Evolutionary conservation across 306 rosid species (phyloP).

Genomic region (Rosa lucieae): DNA sequence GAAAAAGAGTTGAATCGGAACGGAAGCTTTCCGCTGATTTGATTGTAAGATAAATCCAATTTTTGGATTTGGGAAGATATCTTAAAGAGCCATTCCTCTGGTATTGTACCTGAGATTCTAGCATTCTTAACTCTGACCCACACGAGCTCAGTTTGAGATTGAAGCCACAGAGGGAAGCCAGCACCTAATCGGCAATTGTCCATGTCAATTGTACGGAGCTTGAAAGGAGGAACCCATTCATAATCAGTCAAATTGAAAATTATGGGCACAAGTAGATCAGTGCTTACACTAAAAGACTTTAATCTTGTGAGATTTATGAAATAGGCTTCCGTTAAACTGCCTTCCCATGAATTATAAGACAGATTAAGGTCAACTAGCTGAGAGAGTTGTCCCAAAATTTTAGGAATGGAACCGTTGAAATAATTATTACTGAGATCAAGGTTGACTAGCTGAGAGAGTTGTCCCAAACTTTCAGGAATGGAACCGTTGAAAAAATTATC

Average conservation of each 20-base stretch:
- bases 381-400: constrained; percentile 28
- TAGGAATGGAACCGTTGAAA: constrained; percentile 18
- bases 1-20: background rate
- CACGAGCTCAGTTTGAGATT: too few relatives aligned
- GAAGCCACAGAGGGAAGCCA: too few relatives aligned
- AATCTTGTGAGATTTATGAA: constrained; percentile 6
- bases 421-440: background rate
- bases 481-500: constrained; percentile 17
- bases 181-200: too few relatives aligned
- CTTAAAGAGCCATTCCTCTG: background rate
- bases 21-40: background rate
- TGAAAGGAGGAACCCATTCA: constrained; percentile 24
- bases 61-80: fast-evolving
- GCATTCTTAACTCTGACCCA: too few relatives aligned
- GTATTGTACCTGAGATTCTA: background rate
- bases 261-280: background rate
- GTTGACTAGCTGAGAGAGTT: background rate
- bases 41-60: background rate
- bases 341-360: background rate
- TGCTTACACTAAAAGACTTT: too few relatives aligned
- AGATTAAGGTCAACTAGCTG: background rate
- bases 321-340: constrained; percentile 17
- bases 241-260: background rate
- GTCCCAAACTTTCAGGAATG: constrained; percentile 30
- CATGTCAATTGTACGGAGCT: background rate